A percentile compares a stretch with the other conserved stretches of the same genome.
These are phyloP conservation scores for Phellinidium pouzarii DNA, from an alignment of 1,284 basidiomycete species.

Conservation along the genomic window DNA sequence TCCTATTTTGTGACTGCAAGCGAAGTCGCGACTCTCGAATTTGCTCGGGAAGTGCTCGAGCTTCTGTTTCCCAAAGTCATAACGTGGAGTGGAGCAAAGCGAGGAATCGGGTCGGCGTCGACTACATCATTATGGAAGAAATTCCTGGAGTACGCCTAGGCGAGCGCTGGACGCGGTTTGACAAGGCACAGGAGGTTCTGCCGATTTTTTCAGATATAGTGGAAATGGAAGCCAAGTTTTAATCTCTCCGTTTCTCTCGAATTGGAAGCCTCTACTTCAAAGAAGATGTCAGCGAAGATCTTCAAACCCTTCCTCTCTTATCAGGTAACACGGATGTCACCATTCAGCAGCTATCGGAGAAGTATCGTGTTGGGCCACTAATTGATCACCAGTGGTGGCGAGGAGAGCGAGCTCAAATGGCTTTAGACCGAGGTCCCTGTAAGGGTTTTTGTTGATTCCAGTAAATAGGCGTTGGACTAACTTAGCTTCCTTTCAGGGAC, in stretches of 20 bases:
- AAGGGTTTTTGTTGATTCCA: constrained; percentile 12
- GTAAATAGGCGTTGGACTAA: background rate
- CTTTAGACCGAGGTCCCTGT: constrained; percentile 27
- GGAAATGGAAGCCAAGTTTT: constrained; percentile 23
- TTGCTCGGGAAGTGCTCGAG: constrained; percentile 25
- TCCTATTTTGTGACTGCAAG: constrained; percentile 30
- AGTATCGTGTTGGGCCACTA: constrained; percentile 25
- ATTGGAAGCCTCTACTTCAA: constrained; percentile 33
- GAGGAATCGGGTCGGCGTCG: constrained; percentile 28
- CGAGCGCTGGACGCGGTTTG: constrained; percentile 21
- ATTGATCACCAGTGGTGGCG: constrained; percentile 26
- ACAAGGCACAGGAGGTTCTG: constrained; percentile 4
- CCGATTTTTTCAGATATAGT: constrained; percentile 22
- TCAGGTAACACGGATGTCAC: constrained; percentile 6
- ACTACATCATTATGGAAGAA: constrained; percentile 36
- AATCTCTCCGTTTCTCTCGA: constrained; percentile 25
- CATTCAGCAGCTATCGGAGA: constrained; percentile 18
- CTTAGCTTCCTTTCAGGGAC: background rate
- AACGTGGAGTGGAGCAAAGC: constrained; percentile 24
- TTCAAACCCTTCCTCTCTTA: constrained; percentile 23
- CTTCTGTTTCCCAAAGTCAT: constrained; percentile 31
- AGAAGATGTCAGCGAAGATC: constrained; percentile 26
- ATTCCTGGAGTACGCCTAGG: constrained; percentile 26
- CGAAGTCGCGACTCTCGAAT: constrained; percentile 36
- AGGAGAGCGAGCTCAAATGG: constrained; percentile 21